Evolutionary conservation across 176 grass and related monocot genomes (phyloP), one percentile per base, ranked within the genome.

Genomic region (Alopecurus myosuroides): DNA sequence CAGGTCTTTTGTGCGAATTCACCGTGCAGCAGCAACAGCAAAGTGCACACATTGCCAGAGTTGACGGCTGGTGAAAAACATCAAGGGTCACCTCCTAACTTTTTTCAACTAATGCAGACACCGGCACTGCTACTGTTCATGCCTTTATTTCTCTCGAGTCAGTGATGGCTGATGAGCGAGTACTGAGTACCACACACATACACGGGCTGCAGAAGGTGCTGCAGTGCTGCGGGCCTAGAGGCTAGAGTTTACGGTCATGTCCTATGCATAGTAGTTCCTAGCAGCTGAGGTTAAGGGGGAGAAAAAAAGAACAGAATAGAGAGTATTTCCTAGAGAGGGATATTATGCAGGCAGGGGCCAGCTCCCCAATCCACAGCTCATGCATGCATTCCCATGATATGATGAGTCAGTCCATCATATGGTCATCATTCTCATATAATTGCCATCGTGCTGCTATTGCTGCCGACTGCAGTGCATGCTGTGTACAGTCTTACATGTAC

Each of bases 401-500:
- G 34, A 73, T 44, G 18, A 71, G 15, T 57, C 62, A 81, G 67
- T 44, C 40, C 80, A 88, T 88, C 86, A 84, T 88, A 77, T 52
- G 74, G 41, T 88, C 79, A 84, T 88, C 75, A 88, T 88, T 88
- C 75, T 79, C 71, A 74, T 79, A 79, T 84, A 83, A 84, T 84
- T 84, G 72, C 52, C 37, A 33, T 41, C 64, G 45, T 20, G 48
- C 46, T 44, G 33, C 8, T 31, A 58, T 60, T 35, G 18, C 30
- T 76, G 15, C 58, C 4, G 2, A 3, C 3, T 70, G 45, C 63
- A 67, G 23, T 22, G 40, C 65, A 22, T 18, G 18, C 34, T 23
- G 53, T 23, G 19, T 25, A 14, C 79, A 70, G 7, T 39, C 42
- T 37, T 22, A 12, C 64, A 37, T n/a, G n/a, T 31, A 18, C 60